phyloP scores from a whole-genome alignment of 2,329 filamentous ascomycete genomes.

The Colletotrichum graminicola region DNA sequence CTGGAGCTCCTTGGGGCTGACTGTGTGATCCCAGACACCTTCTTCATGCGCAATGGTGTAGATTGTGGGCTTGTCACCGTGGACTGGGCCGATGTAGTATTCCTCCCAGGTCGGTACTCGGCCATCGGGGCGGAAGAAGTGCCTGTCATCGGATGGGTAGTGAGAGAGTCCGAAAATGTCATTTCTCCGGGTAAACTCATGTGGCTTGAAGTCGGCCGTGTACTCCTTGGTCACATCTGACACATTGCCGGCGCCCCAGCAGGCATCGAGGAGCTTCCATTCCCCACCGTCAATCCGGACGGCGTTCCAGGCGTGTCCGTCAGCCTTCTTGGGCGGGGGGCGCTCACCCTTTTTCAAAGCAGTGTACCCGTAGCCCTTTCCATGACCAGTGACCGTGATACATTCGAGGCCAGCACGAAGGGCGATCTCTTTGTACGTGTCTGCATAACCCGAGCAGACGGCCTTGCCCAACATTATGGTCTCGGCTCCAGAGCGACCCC shows the following conservation, averaged over 20 bases:
- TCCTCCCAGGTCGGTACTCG: constrained; percentile 80
- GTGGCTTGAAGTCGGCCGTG: constrained; percentile 75
- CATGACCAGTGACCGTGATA: constrained; percentile 80
- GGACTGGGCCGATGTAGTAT: constrained; percentile 75
- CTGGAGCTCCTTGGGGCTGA: constrained; percentile 70
- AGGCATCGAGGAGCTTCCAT: constrained; percentile 93
- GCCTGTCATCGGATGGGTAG: constrained; percentile 75
- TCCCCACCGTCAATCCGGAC: constrained; percentile 86
- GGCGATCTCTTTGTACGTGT: constrained; percentile 83
- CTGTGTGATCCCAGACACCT: constrained; percentile 67
- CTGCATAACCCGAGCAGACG: constrained; percentile 93
- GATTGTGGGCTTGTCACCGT: constrained; percentile 61
- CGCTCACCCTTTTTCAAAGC: constrained; percentile 72
- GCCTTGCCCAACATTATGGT: constrained; percentile 83
- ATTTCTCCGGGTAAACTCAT: constrained; percentile 73
- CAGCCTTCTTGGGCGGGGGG: constrained; percentile 72
- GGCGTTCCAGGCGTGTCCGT: constrained; percentile 91
- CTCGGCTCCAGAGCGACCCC: constrained; percentile 75
- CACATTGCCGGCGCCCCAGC: constrained; percentile 90
- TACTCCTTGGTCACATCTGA: constrained; percentile 67
- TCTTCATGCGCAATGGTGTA: constrained; percentile 61
- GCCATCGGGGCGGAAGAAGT: constrained; percentile 83
- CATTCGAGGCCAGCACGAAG: constrained; percentile 83
- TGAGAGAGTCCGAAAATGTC: constrained; percentile 85
- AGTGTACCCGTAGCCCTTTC: constrained; percentile 85